Base-by-base conservation (phyloP, 2,329 filamentous ascomycete species). In the Stemphylium beticola region DNA sequence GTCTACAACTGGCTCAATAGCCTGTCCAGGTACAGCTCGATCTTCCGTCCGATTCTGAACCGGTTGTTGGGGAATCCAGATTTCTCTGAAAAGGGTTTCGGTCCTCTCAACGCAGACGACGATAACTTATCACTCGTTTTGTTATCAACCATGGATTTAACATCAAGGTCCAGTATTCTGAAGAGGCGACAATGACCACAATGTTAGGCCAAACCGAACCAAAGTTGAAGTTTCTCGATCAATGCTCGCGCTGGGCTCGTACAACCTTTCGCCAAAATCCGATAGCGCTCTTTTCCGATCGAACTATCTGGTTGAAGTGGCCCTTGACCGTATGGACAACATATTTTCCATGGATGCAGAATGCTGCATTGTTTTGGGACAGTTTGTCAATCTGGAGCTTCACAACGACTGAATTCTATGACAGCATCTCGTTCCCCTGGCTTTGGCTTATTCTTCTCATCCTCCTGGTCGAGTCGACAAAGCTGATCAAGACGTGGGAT, bases 61-160 rank as follows among this genome's bases (percentile, higher is more conserved):
- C 24, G 6, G 52, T 56, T 26, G 11, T 17, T 14, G 20, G 20
- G n/a, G 2, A 20, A 2, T 24, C 33, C 20, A 32, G 49, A 9
- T 18, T 15, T 54, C 2, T 12, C 18, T 0, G 0, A 22, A 2
- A 40, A 44, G 8, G 64, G 64, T 3, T 56, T 53, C 29, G 65
- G 65, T 6, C 66, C 62, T 8, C 45, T 72, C 3, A 62, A 61
- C 8, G 61, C 68, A 1, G 71, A 71, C 11, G 71, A 75, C n/a
- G 69, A 74, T 38, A 71, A 68, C 24, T 87, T 82, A 74, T 83
- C 22, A 86, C 84, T 0, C 77, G 85, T 7, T 82, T 78, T 58
- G 74, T 80, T 5, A 75, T 84, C 20, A 72, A 74, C 9, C 61
- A 77, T 3, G 77, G 76, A 5, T 83, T 77, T 76, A 71, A 76